Base-by-base conservation (phyloP, 805 yeast genomes). In the Yarrowia sp. region DNA sequence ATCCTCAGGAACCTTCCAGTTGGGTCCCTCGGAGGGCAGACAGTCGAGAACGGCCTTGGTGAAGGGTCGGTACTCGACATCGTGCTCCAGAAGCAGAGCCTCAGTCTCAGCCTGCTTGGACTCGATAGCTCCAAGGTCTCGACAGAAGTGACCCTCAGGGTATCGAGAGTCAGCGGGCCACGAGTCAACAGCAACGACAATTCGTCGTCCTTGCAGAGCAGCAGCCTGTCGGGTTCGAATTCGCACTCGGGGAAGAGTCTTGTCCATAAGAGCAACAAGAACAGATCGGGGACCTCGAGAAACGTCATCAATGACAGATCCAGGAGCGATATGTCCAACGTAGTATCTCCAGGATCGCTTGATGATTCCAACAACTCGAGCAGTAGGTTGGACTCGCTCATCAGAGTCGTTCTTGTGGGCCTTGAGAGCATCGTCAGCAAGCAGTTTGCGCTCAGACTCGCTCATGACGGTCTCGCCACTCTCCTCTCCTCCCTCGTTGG, bases 101-200 rank as follows among this genome's bases (percentile, higher is more conserved):
- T 95, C 98, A 10, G 97, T 93, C 77, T 95, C 99, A 1, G 99
- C 98, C 71, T 88, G 90, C 55, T 89, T 90, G 66, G 92, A 86
- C 77, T 95, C 99, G 58, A 93, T 84, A 17, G 84, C 92, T 68
- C 99, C 99, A 36, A 95, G 81, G 47, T 87, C 82, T 71, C 97
- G 84, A 3, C 95, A 93, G 73, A 90, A 93, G 76, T 95, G 99
- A 8, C 99, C 99, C 71, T 89, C 89, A 4, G 99, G 99, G 69
- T 84, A 86, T 66, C 89, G 87, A 6, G 96, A 89, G 66, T 84
- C 81, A 0, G 86, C 78, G 1, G 96, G 89, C 99, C 99, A 95
- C 9, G 92, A 83, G 73, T 95, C 99, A 45, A 96, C 87, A 0
- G 96, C 90, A 18, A 93, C 86, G 8, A 96, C 96, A 64, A 95